Evolutionary conservation across 345 rosid genomes (phyloP), one percentile per base, ranked within the genome.

Genomic region (Geranium brycei): DNA sequence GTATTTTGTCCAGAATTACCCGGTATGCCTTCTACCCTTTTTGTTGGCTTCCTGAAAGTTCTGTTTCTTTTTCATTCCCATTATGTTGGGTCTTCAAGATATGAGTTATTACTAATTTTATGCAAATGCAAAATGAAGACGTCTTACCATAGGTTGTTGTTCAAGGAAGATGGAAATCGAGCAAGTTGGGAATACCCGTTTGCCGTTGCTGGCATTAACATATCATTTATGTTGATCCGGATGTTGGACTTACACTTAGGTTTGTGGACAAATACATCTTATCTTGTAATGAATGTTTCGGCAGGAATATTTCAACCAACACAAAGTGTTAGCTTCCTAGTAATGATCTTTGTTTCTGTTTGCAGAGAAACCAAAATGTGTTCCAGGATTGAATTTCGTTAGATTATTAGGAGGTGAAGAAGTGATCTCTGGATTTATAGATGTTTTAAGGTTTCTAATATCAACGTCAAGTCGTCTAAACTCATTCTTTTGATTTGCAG

Each of bases 141-240:
- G 78, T 88, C 97, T 79, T 93, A 88, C 72, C 92, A 76, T 82
- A 88, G 92, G 86, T 84, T 93, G 72, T 83, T 93, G 77, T 76
- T 88, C 65, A 93, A 93, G 84, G 82, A 85, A 84, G 86, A 78
- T 59, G 99, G 97, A 17, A 66, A 75, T 19, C 71, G 99, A 67
- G 95, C 99, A 58, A 72, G 84, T 61, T 91, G 99, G 99, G 97
- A 93, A 74, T 93, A 93, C 66, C 97, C 97, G 18, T 93, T 93
- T 72, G 99, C 99, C 16, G 99, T 85, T 73, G 99, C 99, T 60
- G 99, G 99, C 74, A 88, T 93, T 70, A 93, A 93, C 70, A 80
- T 93, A 60, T 80, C 99, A 19, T 91, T 82, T 73, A 88, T 93
- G 99, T 73, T 91, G 72, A 91, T 87, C 73, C 97, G 82, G 79